These are phyloP conservation scores for Colletotrichum higginsianum DNA, from an alignment of 2,329 filamentous ascomycete species.

Conservation along the genomic window DNA sequence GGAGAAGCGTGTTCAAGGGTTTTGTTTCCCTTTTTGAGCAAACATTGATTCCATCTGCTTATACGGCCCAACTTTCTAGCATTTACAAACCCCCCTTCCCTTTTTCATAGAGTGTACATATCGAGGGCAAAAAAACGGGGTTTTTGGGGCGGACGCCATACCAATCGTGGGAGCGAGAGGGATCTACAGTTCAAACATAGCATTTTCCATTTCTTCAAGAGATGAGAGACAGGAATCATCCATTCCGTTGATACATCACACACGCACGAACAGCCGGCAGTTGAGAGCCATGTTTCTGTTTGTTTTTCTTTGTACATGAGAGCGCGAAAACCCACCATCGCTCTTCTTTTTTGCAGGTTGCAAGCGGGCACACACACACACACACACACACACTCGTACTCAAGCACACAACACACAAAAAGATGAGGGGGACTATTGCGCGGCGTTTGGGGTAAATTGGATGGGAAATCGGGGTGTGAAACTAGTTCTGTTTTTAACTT, in stretches of 20 bases:
- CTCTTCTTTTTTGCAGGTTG: neutral
- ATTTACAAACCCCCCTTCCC: constrained; percentile 2
- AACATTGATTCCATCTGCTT: constrained; percentile 11
- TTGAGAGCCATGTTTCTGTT: neutral
- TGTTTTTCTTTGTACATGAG: constrained; percentile 9
- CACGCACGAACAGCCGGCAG: neutral
- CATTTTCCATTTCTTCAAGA: constrained; percentile 13
- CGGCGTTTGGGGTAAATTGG: constrained; percentile 19
- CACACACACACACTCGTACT: neutral
- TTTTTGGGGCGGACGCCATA: constrained; percentile 31
- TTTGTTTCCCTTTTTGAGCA: constrained; percentile 13
- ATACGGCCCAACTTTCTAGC: neutral
- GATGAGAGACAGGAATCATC: neutral
- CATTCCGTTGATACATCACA: constrained; percentile 6
- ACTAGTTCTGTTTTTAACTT: neutral
- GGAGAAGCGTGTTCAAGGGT: constrained; percentile 4
- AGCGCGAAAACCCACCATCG: constrained; percentile 1
- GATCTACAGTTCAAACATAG: constrained; percentile 27
- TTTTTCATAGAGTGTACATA: constrained; percentile 38
- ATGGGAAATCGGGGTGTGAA: neutral
- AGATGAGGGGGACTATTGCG: neutral
- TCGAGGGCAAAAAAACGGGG: constrained; percentile 26
- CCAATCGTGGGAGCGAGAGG: constrained; percentile 15
- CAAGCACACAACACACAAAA: neutral
- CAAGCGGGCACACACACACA: neutral